phyloP scores from a whole-genome alignment of 305 asterid genomes.

The Fraxinus latifolia region DNA sequence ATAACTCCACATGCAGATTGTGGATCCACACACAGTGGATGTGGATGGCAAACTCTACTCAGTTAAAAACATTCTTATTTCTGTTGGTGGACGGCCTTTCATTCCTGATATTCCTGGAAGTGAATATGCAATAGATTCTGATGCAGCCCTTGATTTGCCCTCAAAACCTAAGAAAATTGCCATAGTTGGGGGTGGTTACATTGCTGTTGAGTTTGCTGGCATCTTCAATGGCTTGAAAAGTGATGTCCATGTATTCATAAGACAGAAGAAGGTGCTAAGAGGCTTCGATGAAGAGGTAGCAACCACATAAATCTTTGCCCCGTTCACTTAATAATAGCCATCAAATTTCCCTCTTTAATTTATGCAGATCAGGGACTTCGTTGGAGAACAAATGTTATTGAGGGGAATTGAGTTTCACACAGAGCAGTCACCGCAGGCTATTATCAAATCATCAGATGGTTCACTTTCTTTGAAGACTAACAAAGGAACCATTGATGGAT shows the following conservation, averaged over 20 bases:
- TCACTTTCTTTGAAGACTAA: constrained; percentile 72
- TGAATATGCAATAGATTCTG: constrained; percentile 87
- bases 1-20: constrained; percentile 45
- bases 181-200: constrained; percentile 95
- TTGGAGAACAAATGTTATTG: constrained; percentile 86
- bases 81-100: constrained; percentile 97
- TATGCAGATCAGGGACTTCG: constrained; percentile 82
- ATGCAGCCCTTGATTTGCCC: constrained; percentile 92
- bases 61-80: constrained; percentile 75
- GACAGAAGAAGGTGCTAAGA: constrained; percentile 84
- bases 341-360: not conserved
- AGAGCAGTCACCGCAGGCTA: constrained; percentile 81
- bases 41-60: constrained; percentile 83
- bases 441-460: constrained; percentile 75
- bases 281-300: constrained; percentile 97
- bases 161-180: constrained; percentile 83
- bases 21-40: constrained; percentile 87
- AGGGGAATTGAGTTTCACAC: constrained; percentile 83
- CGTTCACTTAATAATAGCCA: not conserved
- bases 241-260: constrained; percentile 82
- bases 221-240: constrained; percentile 87
- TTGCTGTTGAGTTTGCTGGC: constrained; percentile 98
- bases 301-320: not conserved
- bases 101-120: constrained; percentile 92
- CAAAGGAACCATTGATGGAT: constrained; percentile 78